Base-by-base conservation (phyloP, 2,329 filamentous ascomycete species). In the Coniochaeta sp. region DNA sequence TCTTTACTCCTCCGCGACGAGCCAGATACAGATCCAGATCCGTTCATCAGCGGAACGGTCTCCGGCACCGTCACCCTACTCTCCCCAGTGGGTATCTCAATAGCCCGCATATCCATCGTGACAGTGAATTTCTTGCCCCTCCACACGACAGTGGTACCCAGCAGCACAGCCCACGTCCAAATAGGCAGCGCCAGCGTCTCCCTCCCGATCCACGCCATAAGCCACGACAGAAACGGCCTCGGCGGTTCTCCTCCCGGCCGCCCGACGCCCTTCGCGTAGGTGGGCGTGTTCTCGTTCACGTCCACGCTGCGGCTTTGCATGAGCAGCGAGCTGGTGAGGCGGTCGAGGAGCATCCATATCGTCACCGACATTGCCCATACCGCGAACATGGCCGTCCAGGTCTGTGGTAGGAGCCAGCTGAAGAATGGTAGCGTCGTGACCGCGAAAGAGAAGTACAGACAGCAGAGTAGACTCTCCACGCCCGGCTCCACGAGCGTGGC, bases 401-500 rank as follows among this genome's bases (percentile, higher is more conserved):
- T 88, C 51, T 75, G 74, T 27, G 83, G 73, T 8, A 87, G 69
- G 27, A 73, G 71, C 16, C 85, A 59, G 6, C 62, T 66, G 55
- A 89, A 81, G 65, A 77, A 83, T 0, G 87, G 82, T 1, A 95
- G 64, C 0, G 85, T 89, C 0, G 89, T 95, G 3, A 89, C 62
- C 0, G 85, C 89, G 67, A 87, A 95, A 1, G 90, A 81, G 40
- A 91, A 83, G 62, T 95, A 91, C 0, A 85, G 70, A 20, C 86
- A 90, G 69, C 91, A 96, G 0, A 97, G 65, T 30, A 99, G 79
- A 26, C 86, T 87, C 67, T 99, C 94, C 1, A 95, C 91, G 2
- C 91, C 91, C 0, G 92, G 94, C 65, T 99, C 94, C 3, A 96
- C 89, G 1, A 96, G 73, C 0, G 95, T 97, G 0, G 94, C 95